Conservation (phyloP, 108 stramenopile genomes). For the Cyclotella baltica region DNA sequence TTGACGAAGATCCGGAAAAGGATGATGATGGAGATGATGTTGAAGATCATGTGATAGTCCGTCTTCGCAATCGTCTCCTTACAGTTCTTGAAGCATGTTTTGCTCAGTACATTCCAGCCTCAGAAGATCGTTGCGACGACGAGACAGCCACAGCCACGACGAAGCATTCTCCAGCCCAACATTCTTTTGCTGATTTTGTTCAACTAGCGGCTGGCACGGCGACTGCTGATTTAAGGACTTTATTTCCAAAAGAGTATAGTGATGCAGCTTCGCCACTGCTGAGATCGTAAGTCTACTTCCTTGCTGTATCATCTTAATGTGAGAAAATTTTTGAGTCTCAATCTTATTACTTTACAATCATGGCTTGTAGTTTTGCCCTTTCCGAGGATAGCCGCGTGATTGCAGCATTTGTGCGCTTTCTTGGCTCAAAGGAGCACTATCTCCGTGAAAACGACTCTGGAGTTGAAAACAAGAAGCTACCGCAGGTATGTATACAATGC, state of each 20-base stretch:
- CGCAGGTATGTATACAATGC: too few species aligned
- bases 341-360: neutral
- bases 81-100: slow-evolving; percentile 72
- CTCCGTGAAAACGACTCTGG: slow-evolving; percentile 38
- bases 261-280: slow-evolving; percentile 65
- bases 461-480: slow-evolving; percentile 33
- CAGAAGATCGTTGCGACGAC: slow-evolving; percentile 46
- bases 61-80: slow-evolving; percentile 66
- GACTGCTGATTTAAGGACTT: slow-evolving; percentile 68
- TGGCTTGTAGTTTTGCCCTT: slow-evolving; percentile 49
- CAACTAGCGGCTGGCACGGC: slow-evolving; percentile 59
- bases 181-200: slow-evolving; percentile 60
- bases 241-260: slow-evolving; percentile 73
- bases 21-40: slow-evolving; percentile 53
- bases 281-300: slow-evolving; percentile 27
- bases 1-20: slow-evolving; percentile 31
- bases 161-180: slow-evolving; percentile 64
- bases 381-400: slow-evolving; percentile 64
- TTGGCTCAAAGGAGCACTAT: slow-evolving; percentile 60
- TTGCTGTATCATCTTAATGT: neutral
- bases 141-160: slow-evolving; percentile 48
- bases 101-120: slow-evolving; percentile 60
- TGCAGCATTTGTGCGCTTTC: slow-evolving; percentile 72
- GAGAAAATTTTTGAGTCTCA: neutral
- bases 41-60: slow-evolving; percentile 57